phyloP scores from a whole-genome alignment of 345 rosid species.

The Raphanus sativus region DNA sequence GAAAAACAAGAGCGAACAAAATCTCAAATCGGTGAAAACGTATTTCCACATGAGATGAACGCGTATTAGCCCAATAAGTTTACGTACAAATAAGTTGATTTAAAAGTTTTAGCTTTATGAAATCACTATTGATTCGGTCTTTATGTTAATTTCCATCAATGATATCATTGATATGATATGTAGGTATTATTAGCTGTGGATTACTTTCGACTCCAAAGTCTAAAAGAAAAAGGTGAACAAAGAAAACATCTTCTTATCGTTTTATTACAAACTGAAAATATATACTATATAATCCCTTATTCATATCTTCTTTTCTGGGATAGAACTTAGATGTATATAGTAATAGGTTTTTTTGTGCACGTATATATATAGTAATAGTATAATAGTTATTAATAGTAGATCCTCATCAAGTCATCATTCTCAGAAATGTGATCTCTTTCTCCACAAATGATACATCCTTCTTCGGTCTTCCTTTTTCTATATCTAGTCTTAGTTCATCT shows the following conservation, averaged over 20 bases:
- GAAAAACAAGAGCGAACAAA: neutral
- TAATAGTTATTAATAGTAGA: neutral
- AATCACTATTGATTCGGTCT: neutral
- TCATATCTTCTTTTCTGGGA: neutral
- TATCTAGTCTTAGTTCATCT: neutral
- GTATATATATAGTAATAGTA: neutral
- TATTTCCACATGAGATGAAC: neutral
- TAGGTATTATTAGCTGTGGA: conserved; percentile 17
- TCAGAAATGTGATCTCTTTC: conserved; percentile 18
- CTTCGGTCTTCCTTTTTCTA: neutral
- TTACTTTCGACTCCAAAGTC: conserved; percentile 17
- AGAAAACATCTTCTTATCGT: neutral
- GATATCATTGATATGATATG: conserved; percentile 15
- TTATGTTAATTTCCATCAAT: neutral
- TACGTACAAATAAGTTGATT: neutral
- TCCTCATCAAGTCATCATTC: conserved; percentile 20
- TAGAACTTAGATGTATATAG: neutral
- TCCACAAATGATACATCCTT: neutral
- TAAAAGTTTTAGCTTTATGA: neutral
- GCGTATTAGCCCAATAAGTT: neutral
- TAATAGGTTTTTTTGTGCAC: no score
- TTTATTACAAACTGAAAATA: neutral
- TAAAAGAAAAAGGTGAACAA: conserved; percentile 3
- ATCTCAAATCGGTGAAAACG: neutral
- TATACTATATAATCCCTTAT: neutral